These are phyloP conservation scores for Excoecaria agallocha DNA, from an alignment of 345 rosid species.

Conservation along the genomic window DNA sequence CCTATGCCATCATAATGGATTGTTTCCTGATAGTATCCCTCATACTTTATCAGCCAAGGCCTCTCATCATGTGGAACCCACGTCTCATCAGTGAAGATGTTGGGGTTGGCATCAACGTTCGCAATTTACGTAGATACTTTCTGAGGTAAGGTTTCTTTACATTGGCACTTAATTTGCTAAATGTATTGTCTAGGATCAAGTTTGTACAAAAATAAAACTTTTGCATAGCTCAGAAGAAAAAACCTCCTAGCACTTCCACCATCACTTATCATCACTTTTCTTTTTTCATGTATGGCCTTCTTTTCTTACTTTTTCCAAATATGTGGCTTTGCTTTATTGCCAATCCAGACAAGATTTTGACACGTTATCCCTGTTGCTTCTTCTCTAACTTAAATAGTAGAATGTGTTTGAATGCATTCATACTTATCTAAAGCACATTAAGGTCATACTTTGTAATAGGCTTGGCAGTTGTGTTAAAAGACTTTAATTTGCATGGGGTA, in stretches of 20 bases:
- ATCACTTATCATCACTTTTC: neutral
- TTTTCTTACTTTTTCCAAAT: no score
- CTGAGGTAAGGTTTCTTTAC: slow-evolving; percentile 47
- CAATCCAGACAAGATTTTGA: no score
- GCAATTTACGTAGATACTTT: slow-evolving; percentile 76
- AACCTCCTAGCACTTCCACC: neutral
- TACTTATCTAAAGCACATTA: no score
- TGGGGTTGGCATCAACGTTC: slow-evolving; percentile 90
- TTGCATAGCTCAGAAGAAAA: neutral
- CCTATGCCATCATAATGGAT: neutral
- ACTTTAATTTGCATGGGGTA: no score
- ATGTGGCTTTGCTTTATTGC: no score
- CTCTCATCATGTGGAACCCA: slow-evolving; percentile 97
- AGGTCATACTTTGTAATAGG: no score
- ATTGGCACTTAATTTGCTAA: neutral
- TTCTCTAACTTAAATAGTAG: no score
- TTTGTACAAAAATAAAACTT: no score
- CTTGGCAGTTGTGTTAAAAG: no score
- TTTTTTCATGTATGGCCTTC: neutral
- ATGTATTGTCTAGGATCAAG: no score
- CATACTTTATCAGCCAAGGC: slow-evolving; percentile 61
- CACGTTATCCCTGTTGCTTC: no score
- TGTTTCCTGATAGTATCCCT: slow-evolving; percentile 16
- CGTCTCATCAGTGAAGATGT: slow-evolving; percentile 95
- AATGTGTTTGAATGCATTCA: no score